Conservation (phyloP, 2,329 filamentous ascomycete species). For the Aspergillus tubingensis region DNA sequence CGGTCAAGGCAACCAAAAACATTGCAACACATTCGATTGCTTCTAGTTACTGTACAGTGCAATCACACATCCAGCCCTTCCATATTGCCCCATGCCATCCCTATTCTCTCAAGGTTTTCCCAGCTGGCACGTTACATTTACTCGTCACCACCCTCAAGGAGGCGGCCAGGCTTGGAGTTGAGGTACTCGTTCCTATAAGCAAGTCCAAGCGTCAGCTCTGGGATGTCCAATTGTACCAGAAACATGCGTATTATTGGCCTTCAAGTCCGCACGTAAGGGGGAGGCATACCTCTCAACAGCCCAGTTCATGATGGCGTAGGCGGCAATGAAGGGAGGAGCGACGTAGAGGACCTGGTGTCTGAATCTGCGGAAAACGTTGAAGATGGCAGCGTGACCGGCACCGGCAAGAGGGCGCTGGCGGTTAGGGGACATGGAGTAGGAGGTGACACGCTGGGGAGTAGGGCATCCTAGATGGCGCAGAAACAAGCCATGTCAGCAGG, state of each 20-base stretch:
- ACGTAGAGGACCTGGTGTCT: conserved; percentile 86
- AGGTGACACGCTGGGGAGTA: conserved; percentile 59
- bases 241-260: background rate
- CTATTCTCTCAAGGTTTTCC: background rate
- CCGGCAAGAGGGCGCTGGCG: conserved; percentile 85
- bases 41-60: conserved; percentile 48
- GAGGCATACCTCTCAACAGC: conserved; percentile 77
- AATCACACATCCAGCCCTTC: conserved; percentile 29
- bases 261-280: background rate
- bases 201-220: conserved; percentile 5
- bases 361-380: conserved; percentile 92
- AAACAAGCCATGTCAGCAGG: background rate
- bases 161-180: conserved; percentile 53
- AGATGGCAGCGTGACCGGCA: conserved; percentile 76
- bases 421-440: conserved; percentile 81
- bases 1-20: conserved; percentile 15
- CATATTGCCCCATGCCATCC: conserved; percentile 4
- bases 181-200: conserved; percentile 50
- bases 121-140: conserved; percentile 28
- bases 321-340: conserved; percentile 73
- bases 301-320: conserved; percentile 86
- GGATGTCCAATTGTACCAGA: background rate
- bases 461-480: conserved; percentile 31
- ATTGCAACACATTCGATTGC: conserved; percentile 28
- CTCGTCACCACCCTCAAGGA: conserved; percentile 35